phyloP scores from a whole-genome alignment of 129 eudicot species.

The Chrysanthemum seticuspe region DNA sequence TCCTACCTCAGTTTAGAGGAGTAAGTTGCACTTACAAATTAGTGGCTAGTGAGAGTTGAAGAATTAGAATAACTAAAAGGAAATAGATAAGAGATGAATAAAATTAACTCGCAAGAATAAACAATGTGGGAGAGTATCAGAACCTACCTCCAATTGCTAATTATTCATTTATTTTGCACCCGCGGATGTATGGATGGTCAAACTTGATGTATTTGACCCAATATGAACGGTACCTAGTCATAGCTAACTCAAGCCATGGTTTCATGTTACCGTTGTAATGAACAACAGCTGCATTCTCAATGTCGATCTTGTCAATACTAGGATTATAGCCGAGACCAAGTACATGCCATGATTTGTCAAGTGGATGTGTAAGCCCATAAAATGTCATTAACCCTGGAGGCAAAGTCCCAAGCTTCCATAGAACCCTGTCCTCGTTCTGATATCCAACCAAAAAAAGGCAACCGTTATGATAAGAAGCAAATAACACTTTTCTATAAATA shows the following conservation, averaged over 20 bases:
- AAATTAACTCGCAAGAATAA: slow-evolving; percentile 35
- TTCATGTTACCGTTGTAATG: slow-evolving; percentile 97
- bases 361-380: slow-evolving; percentile 85
- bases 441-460: slow-evolving; percentile 1
- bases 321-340: slow-evolving; percentile 96
- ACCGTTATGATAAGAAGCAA: background rate
- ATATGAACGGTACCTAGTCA: slow-evolving; percentile 84
- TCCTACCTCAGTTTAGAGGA: slow-evolving; percentile 21
- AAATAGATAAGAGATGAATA: slow-evolving; percentile 28
- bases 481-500: background rate
- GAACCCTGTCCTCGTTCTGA: slow-evolving; percentile 83
- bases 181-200: slow-evolving; percentile 73
- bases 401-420: slow-evolving; percentile 94
- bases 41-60: background rate
- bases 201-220: slow-evolving; percentile 91
- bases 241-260: slow-evolving; percentile 96
- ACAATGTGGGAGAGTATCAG: slow-evolving; percentile 25
- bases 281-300: slow-evolving; percentile 87
- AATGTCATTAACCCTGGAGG: slow-evolving; percentile 98
- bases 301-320: slow-evolving; percentile 62
- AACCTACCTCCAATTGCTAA: slow-evolving; percentile 1
- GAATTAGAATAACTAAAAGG: slow-evolving; percentile 14
- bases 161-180: slow-evolving; percentile 72
- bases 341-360: slow-evolving; percentile 93
- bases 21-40: slow-evolving; percentile 24